phyloP scores from a whole-genome alignment of 805 yeast genomes.

The Helenozyma baotianmanensis region DNA sequence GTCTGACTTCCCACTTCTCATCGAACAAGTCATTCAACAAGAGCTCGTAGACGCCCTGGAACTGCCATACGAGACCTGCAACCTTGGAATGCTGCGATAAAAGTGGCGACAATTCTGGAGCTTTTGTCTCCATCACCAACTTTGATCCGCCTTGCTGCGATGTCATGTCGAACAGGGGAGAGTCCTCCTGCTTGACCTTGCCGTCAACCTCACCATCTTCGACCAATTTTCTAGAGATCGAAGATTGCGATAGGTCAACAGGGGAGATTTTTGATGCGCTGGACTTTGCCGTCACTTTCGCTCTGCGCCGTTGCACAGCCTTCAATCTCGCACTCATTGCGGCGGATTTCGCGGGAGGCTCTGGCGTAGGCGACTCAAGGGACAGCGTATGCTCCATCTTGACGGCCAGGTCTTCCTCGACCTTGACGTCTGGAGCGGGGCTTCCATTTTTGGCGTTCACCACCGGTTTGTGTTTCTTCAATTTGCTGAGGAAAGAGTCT shows the following conservation, averaged over 20 bases:
- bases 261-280: slow-evolving; percentile 42
- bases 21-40: slow-evolving; percentile 74
- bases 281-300: slow-evolving; percentile 63
- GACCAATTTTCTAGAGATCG: slow-evolving; percentile 54
- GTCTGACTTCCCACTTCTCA: slow-evolving; percentile 91
- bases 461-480: slow-evolving; percentile 47
- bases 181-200: slow-evolving; percentile 5
- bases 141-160: slow-evolving; percentile 76
- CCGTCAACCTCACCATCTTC: slow-evolving; percentile 32
- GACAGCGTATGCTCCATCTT: slow-evolving; percentile 1
- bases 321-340: slow-evolving; percentile 71
- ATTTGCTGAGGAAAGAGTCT: slow-evolving; percentile 40
- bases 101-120: slow-evolving; percentile 59
- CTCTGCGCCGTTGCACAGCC: slow-evolving; percentile 92
- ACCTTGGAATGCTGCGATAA: slow-evolving; percentile 67
- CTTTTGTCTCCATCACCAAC: slow-evolving; percentile 77
- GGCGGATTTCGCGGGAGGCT: slow-evolving; percentile 21
- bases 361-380: slow-evolving; percentile 11
- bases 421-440: slow-evolving; percentile 1
- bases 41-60: slow-evolving; percentile 87
- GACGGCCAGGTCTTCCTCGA: slow-evolving; percentile 2
- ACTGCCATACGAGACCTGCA: slow-evolving; percentile 83
- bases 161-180: slow-evolving; percentile 57
- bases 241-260: slow-evolving; percentile 68
- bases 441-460: slow-evolving; percentile 17